Conservation (phyloP, 768 basidiomycete species). For the Phaffia tasmanica region DNA sequence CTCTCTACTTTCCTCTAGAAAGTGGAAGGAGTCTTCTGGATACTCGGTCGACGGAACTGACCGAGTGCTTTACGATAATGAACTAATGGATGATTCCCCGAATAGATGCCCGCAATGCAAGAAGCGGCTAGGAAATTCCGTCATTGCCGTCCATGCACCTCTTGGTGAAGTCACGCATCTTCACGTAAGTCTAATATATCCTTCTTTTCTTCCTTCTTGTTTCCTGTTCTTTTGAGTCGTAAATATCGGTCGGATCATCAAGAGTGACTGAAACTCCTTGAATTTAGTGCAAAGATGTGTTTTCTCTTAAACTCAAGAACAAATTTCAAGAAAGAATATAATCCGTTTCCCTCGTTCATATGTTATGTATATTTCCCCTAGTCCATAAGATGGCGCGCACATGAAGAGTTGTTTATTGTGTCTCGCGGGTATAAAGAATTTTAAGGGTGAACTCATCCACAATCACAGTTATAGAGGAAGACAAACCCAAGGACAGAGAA, state of each 20-base stretch:
- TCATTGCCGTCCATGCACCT: constrained; percentile 86
- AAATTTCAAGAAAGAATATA: neutral
- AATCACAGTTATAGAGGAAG: neutral
- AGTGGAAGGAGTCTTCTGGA: neutral
- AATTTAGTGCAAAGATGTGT: constrained; percentile 21
- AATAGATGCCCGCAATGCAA: constrained; percentile 87
- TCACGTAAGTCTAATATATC: constrained; percentile 4
- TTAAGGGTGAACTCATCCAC: neutral
- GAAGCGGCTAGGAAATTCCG: constrained; percentile 81
- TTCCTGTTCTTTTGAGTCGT: neutral
- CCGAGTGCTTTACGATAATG: too few relatives aligned
- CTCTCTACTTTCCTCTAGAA: neutral
- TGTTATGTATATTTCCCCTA: neutral
- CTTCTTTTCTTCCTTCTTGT: neutral
- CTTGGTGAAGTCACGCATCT: constrained; percentile 45
- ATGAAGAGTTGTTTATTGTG: neutral
- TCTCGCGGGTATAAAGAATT: neutral
- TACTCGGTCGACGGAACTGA: neutral
- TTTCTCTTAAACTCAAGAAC: constrained; percentile 14
- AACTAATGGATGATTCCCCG: constrained; percentile 10
- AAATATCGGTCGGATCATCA: too few relatives aligned
- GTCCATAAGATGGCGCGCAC: neutral
- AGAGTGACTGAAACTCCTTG: neutral
- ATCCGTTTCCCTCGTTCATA: neutral
- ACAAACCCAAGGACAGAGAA: too few relatives aligned